Percentiles rank a stretch among this genome's conserved stretches.
Evolutionary conservation across 2,329 filamentous ascomycete species (phyloP).

Genomic region (Pezicula radicicola): DNA sequence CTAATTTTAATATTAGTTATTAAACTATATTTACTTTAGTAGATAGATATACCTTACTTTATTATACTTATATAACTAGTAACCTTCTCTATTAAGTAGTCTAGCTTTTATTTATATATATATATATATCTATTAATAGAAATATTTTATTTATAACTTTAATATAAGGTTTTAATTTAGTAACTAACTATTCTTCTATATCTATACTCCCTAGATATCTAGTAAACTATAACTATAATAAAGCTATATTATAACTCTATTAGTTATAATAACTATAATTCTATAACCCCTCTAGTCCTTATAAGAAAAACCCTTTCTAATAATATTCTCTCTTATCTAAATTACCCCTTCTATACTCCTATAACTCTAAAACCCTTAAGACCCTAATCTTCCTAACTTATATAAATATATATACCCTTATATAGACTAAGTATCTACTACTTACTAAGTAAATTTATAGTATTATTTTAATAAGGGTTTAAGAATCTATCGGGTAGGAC

Average conservation of each 20-base stretch:
- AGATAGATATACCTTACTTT: no score
- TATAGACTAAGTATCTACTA: no score
- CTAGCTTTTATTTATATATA: neutral
- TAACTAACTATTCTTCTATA: neutral
- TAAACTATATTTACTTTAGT: no score
- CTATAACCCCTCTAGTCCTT: neutral
- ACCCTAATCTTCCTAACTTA: no score
- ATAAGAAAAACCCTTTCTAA: neutral
- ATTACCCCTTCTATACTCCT: neutral
- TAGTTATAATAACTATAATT: neutral
- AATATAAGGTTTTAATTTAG: neutral
- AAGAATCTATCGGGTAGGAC: no score
- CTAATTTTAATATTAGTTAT: no score
- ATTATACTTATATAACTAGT: no score
- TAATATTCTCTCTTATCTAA: neutral
- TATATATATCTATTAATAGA: neutral
- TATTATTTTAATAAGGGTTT: no score
- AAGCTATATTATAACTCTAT: neutral
- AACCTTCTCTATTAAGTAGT: neutral
- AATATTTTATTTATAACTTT: no score
- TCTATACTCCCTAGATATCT: neutral
- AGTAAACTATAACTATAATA: neutral
- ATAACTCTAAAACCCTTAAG: no score
- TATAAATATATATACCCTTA: no score
- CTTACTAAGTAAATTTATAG: no score